Evolutionary conservation across 345 rosid genomes (phyloP).

Genomic region (Lepidium africanum): DNA sequence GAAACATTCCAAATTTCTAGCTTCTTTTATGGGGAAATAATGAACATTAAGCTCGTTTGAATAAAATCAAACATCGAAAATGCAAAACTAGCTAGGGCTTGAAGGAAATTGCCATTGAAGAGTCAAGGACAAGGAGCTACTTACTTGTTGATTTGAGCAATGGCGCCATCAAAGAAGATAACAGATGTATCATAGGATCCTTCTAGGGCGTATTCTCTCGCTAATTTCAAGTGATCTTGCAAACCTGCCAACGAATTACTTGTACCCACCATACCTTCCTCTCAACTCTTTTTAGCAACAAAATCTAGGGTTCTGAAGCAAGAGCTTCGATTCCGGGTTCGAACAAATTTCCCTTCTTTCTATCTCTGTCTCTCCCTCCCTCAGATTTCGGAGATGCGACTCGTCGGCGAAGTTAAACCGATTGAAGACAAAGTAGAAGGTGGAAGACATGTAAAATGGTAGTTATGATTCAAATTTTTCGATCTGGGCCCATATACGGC

Average conservation of each 20-base stretch:
- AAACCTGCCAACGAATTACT: conserved; percentile 68
- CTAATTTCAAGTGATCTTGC: conserved; percentile 95
- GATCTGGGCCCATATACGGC: conserved; percentile 20
- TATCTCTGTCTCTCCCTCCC: not conserved
- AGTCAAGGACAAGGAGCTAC: not conserved
- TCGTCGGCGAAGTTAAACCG: conserved; percentile 54
- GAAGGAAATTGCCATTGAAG: conserved; percentile 57
- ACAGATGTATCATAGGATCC: conserved; percentile 90
- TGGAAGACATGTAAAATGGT: conserved; percentile 21
- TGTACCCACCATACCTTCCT: conserved; percentile 41
- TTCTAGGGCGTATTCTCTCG: conserved; percentile 89
- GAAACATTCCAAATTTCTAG: not conserved
- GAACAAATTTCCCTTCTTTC: not conserved
- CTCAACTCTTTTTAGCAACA: not conserved
- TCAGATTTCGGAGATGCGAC: conserved; percentile 14
- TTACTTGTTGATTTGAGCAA: conserved; percentile 98
- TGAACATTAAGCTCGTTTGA: not conserved
- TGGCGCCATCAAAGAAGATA: conserved; percentile 98
- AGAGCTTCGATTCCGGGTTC: conserved; percentile 4
- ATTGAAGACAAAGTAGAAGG: not conserved
- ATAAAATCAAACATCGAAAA: not conserved
- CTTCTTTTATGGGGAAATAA: not conserved
- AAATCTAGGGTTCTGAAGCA: conserved; percentile 18
- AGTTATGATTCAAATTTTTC: conserved; percentile 8
- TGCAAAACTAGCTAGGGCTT: conserved; percentile 28